Evolutionary conservation across 192 early-diverging fungal genomes (phyloP).

Genomic region (Allomyces macrogynus): DNA sequence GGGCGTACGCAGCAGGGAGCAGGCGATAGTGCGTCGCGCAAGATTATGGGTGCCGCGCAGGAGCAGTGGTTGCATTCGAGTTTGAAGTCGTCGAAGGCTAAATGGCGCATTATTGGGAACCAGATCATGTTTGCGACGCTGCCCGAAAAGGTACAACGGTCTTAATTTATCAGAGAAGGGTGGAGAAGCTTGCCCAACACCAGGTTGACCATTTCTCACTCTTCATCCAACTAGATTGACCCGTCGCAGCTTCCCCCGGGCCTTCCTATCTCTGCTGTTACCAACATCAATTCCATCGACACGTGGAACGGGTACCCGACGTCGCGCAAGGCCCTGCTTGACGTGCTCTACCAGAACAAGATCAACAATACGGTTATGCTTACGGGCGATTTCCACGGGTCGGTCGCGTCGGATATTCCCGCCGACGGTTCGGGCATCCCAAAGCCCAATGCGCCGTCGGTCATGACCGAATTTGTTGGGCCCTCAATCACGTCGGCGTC

Average conservation of each 20-base stretch:
- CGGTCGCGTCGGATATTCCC: neutral
- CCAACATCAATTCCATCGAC: neutral
- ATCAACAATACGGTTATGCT: conserved; percentile 13
- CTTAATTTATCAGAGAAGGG: neutral
- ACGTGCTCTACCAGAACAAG: conserved; percentile 4
- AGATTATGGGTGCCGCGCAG: conserved; percentile 13
- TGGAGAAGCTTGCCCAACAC: too few relatives aligned
- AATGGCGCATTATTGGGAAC: conserved; percentile 19
- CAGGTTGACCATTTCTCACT: too few relatives aligned
- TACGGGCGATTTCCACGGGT: neutral
- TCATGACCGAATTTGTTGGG: conserved; percentile 15
- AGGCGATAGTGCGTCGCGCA: conserved; percentile 1
- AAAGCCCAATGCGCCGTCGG: conserved; percentile 7
- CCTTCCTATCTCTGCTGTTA: too few relatives aligned
- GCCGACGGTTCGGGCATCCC: conserved; percentile 2
- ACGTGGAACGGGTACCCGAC: conserved; percentile 13
- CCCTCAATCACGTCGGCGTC: conserved; percentile 11
- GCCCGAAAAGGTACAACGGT: neutral
- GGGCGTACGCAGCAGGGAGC: conserved; percentile 7
- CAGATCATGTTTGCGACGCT: conserved; percentile 15
- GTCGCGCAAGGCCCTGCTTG: conserved; percentile 10
- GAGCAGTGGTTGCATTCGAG: conserved; percentile 13
- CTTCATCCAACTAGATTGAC: too few relatives aligned
- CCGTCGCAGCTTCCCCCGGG: too few relatives aligned
- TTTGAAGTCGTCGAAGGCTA: conserved; percentile 7